Evolutionary conservation across 768 basidiomycete genomes (phyloP).

Genomic region (Termitomyces sp.): DNA sequence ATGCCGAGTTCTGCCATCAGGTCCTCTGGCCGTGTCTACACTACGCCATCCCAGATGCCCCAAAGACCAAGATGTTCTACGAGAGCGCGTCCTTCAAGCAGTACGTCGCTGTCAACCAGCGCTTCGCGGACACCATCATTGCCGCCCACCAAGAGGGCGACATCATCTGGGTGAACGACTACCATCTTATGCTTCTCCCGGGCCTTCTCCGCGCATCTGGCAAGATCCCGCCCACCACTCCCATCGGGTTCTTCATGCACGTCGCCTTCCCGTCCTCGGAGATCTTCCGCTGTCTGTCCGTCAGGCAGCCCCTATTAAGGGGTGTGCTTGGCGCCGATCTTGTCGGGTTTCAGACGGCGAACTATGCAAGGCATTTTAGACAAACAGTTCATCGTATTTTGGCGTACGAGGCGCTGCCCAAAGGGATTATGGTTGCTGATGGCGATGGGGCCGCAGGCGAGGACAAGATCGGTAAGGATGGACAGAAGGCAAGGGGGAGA

Average conservation of each 20-base stretch:
- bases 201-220: constrained; percentile 67
- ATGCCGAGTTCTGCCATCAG: constrained; percentile 87
- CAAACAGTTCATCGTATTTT: constrained; percentile 81
- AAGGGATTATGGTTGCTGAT: constrained; percentile 64
- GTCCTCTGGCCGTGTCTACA: constrained; percentile 88
- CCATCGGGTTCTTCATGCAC: constrained; percentile 94
- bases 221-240: constrained; percentile 48
- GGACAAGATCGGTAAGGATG: constrained; percentile 9
- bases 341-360: constrained; percentile 88
- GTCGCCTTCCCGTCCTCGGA: constrained; percentile 95
- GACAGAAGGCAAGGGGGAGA: constrained; percentile 34
- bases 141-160: constrained; percentile 83
- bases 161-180: constrained; percentile 91
- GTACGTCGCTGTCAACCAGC: constrained; percentile 85
- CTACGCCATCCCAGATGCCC: constrained; percentile 83
- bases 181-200: constrained; percentile 93
- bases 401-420: constrained; percentile 74
- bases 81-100: constrained; percentile 78
- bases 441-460: constrained; percentile 20
- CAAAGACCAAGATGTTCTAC: constrained; percentile 77
- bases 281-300: constrained; percentile 88
- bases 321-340: constrained; percentile 93
- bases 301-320: constrained; percentile 68
- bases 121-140: constrained; percentile 83
- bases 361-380: constrained; percentile 78